phyloP scores from a whole-genome alignment of 1,284 basidiomycete genomes.

The Mrakiaceae sp. region DNA sequence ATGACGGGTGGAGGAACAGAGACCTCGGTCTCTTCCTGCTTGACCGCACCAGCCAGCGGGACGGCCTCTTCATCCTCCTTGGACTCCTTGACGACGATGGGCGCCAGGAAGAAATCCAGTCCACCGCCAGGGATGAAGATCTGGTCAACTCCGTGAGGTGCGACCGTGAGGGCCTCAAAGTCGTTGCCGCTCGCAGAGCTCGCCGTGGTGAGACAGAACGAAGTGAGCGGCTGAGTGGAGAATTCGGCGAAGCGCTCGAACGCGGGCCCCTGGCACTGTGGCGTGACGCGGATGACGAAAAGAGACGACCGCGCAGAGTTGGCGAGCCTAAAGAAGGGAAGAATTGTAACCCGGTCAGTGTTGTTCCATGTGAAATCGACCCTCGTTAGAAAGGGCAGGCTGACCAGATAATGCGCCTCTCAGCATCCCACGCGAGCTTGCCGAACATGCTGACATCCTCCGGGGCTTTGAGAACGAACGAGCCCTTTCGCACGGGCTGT shows the following conservation, averaged over 20 bases:
- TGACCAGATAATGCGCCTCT: conserved; percentile 2
- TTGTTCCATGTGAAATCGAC: background rate
- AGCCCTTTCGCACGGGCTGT: background rate
- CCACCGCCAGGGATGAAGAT: conserved; percentile 68
- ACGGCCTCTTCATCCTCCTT: background rate
- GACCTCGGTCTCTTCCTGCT: conserved; percentile 4
- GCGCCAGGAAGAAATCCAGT: conserved; percentile 43
- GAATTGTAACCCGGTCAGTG: background rate
- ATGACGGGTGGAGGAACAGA: conserved; percentile 26
- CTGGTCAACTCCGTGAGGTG: conserved; percentile 68
- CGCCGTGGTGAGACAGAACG: conserved; percentile 65
- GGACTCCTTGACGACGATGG: conserved; percentile 5
- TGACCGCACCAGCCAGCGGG: background rate
- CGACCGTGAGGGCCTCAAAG: conserved; percentile 67
- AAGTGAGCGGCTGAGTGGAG: conserved; percentile 59
- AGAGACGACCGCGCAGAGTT: conserved; percentile 69
- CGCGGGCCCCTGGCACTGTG: conserved; percentile 46
- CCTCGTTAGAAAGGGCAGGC: background rate
- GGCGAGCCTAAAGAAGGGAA: conserved; percentile 45
- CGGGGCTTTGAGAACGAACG: background rate
- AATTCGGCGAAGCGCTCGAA: conserved; percentile 59
- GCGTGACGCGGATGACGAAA: conserved; percentile 55
- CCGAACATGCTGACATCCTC: background rate
- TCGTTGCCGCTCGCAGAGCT: conserved; percentile 46
- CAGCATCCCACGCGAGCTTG: conserved; percentile 9